phyloP scores from a whole-genome alignment of 2,329 filamentous ascomycete genomes.

The Epichloe festucae region DNA sequence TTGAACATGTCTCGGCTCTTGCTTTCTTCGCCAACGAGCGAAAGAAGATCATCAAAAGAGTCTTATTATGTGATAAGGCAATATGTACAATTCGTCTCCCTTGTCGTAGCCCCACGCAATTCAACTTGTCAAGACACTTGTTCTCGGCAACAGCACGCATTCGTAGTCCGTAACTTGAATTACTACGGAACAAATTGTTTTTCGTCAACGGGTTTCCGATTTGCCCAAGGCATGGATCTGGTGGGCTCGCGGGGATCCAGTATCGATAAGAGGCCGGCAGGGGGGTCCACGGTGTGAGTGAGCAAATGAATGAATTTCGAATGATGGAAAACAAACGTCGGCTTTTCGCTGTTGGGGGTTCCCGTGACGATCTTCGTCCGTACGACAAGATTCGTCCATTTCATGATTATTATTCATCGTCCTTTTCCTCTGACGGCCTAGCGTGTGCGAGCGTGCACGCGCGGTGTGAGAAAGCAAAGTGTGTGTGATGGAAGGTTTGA shows the following conservation, averaged over 20 bases:
- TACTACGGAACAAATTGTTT: not conserved
- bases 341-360: not conserved
- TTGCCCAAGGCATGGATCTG: not conserved
- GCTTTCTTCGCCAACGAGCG: not conserved
- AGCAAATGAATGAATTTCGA: not conserved
- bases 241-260: not conserved
- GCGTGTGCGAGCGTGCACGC: not conserved
- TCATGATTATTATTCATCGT: not conserved
- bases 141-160: not conserved
- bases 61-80: not conserved
- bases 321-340: not conserved
- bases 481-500: slow-evolving; percentile 2
- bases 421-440: not conserved
- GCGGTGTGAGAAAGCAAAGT: not conserved
- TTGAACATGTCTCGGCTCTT: slow-evolving; percentile 1
- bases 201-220: not conserved
- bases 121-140: not conserved
- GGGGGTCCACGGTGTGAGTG: not conserved
- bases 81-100: not conserved
- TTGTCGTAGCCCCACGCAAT: not conserved
- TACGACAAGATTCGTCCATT: not conserved
- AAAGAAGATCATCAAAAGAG: not conserved
- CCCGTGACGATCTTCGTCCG: not conserved
- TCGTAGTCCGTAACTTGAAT: not conserved
- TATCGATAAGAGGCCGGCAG: not conserved